Evolutionary conservation across 2,329 filamentous ascomycete genomes (phyloP).

Genomic region (Diaporthe amygdali): DNA sequence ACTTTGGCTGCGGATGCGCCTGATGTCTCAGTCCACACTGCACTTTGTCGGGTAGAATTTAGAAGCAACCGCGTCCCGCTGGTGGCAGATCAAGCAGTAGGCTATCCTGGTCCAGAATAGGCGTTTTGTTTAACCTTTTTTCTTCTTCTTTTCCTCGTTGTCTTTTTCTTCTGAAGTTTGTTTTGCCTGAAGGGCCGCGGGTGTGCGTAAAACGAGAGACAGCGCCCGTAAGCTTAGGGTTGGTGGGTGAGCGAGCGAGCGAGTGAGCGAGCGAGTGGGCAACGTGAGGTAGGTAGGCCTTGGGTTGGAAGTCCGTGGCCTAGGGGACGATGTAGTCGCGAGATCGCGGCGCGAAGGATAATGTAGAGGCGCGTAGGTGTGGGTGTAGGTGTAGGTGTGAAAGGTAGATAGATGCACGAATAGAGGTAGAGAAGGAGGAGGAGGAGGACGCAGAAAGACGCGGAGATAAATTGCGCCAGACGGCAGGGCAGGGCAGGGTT

Average conservation of each 20-base stretch:
- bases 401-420: background rate
- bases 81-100: background rate
- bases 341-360: background rate
- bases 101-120: background rate
- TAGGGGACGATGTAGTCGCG: background rate
- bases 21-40: background rate
- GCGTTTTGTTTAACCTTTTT: background rate
- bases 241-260: background rate
- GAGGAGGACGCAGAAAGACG: background rate
- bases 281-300: background rate
- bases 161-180: background rate
- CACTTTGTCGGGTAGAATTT: background rate
- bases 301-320: background rate
- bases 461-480: background rate
- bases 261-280: background rate
- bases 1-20: background rate
- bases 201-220: conserved; percentile 12
- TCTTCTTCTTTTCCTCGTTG: background rate
- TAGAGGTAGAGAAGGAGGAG: background rate
- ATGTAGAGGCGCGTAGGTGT: background rate
- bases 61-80: background rate
- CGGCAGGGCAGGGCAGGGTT: background rate
- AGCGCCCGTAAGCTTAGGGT: conserved; percentile 8
- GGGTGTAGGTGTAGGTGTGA: background rate
- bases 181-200: conserved; percentile 6